These are phyloP conservation scores for Fraxinus sp. DNA, from an alignment of 305 asterid genomes.

Conservation along the genomic window DNA sequence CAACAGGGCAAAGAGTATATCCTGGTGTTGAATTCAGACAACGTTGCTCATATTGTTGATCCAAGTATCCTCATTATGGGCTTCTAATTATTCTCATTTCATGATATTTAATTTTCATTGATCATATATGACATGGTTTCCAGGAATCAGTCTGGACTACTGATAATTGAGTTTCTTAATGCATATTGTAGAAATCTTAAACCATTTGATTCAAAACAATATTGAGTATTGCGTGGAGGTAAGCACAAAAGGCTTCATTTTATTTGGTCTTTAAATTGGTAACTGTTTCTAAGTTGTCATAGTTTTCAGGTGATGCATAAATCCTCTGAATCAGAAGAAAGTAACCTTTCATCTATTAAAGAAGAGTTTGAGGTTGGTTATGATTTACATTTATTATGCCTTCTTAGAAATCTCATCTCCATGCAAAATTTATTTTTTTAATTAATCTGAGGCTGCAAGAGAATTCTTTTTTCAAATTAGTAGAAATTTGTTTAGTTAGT, in stretches of 20 bases:
- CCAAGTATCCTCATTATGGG: constrained; percentile 72
- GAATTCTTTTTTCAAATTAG: constrained; percentile 21
- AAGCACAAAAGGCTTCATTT: constrained; percentile 26
- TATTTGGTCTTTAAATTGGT: constrained; percentile 17
- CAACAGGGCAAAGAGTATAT: constrained; percentile 88
- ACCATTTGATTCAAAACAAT: constrained; percentile 59
- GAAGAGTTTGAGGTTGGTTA: constrained; percentile 62
- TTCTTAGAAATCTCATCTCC: constrained; percentile 6
- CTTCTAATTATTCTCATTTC: constrained; percentile 16
- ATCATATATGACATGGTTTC: constrained; percentile 15
- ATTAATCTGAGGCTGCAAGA: neutral
- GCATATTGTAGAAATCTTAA: constrained; percentile 57
- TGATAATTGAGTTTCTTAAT: constrained; percentile 53
- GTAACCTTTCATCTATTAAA: constrained; percentile 35
- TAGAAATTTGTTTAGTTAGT: constrained; percentile 5
- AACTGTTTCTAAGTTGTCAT: constrained; percentile 29
- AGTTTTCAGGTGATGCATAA: constrained; percentile 67
- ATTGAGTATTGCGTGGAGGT: constrained; percentile 78
- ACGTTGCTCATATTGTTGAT: constrained; percentile 70
- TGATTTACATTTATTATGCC: constrained; percentile 22
- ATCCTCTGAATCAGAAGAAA: constrained; percentile 48
- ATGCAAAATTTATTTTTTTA: constrained; percentile 17
- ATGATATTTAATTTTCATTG: constrained; percentile 9
- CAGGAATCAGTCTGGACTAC: neutral
- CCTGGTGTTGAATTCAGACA: constrained; percentile 72